phyloP scores from a whole-genome alignment of 2,329 filamentous ascomycete genomes.

The Ophiostoma tasmaniense region DNA sequence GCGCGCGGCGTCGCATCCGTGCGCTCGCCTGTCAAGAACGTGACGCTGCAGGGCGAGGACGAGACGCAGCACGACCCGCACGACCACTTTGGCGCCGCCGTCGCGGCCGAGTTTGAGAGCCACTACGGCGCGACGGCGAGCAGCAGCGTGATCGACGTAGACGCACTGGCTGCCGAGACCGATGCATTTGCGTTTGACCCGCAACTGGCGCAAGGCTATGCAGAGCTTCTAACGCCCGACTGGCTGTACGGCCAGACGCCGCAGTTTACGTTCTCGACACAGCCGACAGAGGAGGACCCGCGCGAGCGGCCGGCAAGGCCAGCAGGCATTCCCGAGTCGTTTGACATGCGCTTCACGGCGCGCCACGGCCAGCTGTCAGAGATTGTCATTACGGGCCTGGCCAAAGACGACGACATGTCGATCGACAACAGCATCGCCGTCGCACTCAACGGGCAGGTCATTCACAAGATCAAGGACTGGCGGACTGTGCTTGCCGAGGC shows the following conservation, averaged over 20 bases:
- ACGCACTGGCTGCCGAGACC: slow-evolving; percentile 35
- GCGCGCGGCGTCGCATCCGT: slow-evolving; percentile 88
- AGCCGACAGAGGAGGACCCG: slow-evolving; percentile 50
- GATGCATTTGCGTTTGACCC: slow-evolving; percentile 34
- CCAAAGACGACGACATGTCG: slow-evolving; percentile 1
- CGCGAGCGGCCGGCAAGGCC: slow-evolving; percentile 45
- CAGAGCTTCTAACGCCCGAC: slow-evolving; percentile 51
- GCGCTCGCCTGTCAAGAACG: slow-evolving; percentile 73
- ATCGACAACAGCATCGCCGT: slow-evolving; percentile 6
- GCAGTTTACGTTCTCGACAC: slow-evolving; percentile 63
- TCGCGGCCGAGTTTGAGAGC: slow-evolving; percentile 54
- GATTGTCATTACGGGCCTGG: slow-evolving; percentile 23
- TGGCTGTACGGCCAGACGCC: slow-evolving; percentile 87
- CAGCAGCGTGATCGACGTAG: slow-evolving; percentile 33
- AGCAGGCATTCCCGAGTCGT: slow-evolving; percentile 34
- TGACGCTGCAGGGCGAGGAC: slow-evolving; percentile 28
- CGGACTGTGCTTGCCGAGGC: slow-evolving; percentile 19
- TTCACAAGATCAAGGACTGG: slow-evolving; percentile 28
- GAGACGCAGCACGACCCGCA: not conserved
- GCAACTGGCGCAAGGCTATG: slow-evolving; percentile 44
- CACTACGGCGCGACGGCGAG: slow-evolving; percentile 51
- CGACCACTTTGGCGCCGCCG: slow-evolving; percentile 43
- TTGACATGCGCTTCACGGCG: slow-evolving; percentile 30
- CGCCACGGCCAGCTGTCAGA: slow-evolving; percentile 33
- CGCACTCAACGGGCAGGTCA: slow-evolving; percentile 21